Evolutionary conservation across 2,329 filamentous ascomycete genomes (phyloP).

Genomic region (Apiospora phragmitis): DNA sequence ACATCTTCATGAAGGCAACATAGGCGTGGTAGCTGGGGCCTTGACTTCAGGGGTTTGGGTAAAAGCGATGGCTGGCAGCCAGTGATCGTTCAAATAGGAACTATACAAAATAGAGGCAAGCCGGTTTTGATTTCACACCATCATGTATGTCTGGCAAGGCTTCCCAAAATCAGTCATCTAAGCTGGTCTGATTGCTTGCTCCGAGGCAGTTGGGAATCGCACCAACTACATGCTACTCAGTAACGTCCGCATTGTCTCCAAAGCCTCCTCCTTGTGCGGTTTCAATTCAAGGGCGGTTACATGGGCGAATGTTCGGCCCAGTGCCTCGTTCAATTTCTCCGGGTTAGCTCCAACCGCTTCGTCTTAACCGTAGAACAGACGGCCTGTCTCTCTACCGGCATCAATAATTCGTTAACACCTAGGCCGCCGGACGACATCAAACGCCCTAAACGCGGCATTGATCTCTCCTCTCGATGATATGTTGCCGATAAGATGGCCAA

Average conservation of each 20-base stretch:
- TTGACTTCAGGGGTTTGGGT: too few relatives aligned
- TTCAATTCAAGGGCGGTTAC: not conserved
- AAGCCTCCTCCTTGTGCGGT: not conserved
- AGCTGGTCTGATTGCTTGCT: too few relatives aligned
- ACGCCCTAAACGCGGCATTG: constrained; percentile 15
- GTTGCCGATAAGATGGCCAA: constrained; percentile 13
- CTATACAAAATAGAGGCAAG: too few relatives aligned
- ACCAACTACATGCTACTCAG: not conserved
- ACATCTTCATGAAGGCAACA: too few relatives aligned
- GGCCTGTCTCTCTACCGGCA: constrained; percentile 12
- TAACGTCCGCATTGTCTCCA: not conserved
- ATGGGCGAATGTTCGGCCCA: not conserved
- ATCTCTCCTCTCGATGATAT: constrained; percentile 8
- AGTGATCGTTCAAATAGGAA: too few relatives aligned
- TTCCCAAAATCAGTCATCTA: too few relatives aligned
- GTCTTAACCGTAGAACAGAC: constrained; percentile 18
- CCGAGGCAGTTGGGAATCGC: too few relatives aligned
- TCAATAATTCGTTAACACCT: constrained; percentile 17
- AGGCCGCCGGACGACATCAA: constrained; percentile 10
- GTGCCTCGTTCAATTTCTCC: constrained; percentile 5
- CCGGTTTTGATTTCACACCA: too few relatives aligned
- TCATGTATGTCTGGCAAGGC: too few relatives aligned
- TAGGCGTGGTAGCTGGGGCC: too few relatives aligned
- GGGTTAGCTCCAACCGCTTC: constrained; percentile 16
- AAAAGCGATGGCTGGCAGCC: too few relatives aligned